Evolutionary conservation across 108 stramenopile species (phyloP).

Genomic region (Mayamaea pseudoterrestris): DNA sequence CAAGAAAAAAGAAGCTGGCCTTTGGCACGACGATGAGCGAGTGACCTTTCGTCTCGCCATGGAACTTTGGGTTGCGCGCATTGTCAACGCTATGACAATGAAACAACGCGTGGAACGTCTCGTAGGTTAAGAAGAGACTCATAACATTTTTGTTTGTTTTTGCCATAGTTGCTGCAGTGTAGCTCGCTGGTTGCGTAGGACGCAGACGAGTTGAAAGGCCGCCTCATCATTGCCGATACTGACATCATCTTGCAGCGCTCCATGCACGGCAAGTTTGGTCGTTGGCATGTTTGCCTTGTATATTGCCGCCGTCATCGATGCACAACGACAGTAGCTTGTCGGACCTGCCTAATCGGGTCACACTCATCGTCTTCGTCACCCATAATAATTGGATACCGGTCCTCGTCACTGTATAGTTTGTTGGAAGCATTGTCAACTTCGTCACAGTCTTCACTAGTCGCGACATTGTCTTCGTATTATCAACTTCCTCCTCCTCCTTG

Average conservation of each 20-base stretch:
- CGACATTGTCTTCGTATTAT: no score
- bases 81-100: no score
- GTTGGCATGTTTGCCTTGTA: no score
- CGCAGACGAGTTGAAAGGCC: conserved; percentile 71
- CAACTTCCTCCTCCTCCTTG: no score
- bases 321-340: conserved; percentile 63
- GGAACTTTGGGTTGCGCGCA: no score
- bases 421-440: no score
- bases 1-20: not conserved
- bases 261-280: conserved; percentile 40
- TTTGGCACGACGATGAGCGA: not conserved
- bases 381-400: conserved; percentile 64
- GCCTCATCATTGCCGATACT: conserved; percentile 54
- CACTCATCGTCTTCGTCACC: conserved; percentile 73
- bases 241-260: conserved; percentile 54
- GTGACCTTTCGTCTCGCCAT: no score
- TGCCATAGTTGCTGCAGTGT: no score
- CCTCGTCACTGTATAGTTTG: conserved; percentile 44
- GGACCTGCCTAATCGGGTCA: conserved; percentile 66
- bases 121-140: no score
- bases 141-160: no score
- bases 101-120: no score
- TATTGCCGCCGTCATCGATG: conserved; percentile 33
- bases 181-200: conserved; percentile 55
- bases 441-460: no score